These are phyloP conservation scores for Jasminum sambac DNA, from an alignment of 257 asterid species.

Conservation along the genomic window DNA sequence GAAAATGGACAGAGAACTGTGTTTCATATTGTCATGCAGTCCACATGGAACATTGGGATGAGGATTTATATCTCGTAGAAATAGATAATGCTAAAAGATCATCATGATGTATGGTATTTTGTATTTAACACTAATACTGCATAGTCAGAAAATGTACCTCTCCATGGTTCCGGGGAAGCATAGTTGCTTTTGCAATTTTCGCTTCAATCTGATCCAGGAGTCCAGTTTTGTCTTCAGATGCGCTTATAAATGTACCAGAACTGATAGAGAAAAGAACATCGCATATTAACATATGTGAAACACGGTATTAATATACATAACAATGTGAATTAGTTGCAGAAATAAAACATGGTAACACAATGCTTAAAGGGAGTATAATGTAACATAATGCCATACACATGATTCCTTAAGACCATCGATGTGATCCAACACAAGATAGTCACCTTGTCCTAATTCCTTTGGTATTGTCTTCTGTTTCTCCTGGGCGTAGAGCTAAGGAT, in stretches of 20 bases:
- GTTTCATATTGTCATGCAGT: neutral
- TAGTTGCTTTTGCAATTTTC: conserved; percentile 79
- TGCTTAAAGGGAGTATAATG: neutral
- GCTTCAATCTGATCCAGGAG: conserved; percentile 62
- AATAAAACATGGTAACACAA: conserved; percentile 11
- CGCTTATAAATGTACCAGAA: conserved; percentile 81
- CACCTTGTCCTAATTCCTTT: conserved; percentile 95
- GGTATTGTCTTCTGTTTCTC: conserved; percentile 81
- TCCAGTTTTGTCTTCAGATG: conserved; percentile 85
- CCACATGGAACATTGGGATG: conserved; percentile 6
- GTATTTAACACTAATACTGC: neutral
- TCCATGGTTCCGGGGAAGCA: conserved; percentile 72
- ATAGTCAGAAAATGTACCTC: no score
- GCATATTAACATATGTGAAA: neutral
- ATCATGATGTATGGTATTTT: neutral
- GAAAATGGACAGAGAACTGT: neutral
- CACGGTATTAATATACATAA: neutral
- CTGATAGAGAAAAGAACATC: conserved; percentile 36
- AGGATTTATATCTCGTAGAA: conserved; percentile 7
- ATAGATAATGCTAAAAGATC: neutral
- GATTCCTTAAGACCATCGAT: conserved; percentile 15
- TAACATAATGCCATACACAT: conserved; percentile 3
- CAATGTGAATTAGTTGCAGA: neutral
- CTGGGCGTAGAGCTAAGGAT: conserved; percentile 71
- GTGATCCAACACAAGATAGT: conserved; percentile 25